Evolutionary conservation across 1,284 basidiomycete genomes (phyloP), one percentile per base, ranked within the genome.

Genomic region (Laetiporus sulphureus): DNA sequence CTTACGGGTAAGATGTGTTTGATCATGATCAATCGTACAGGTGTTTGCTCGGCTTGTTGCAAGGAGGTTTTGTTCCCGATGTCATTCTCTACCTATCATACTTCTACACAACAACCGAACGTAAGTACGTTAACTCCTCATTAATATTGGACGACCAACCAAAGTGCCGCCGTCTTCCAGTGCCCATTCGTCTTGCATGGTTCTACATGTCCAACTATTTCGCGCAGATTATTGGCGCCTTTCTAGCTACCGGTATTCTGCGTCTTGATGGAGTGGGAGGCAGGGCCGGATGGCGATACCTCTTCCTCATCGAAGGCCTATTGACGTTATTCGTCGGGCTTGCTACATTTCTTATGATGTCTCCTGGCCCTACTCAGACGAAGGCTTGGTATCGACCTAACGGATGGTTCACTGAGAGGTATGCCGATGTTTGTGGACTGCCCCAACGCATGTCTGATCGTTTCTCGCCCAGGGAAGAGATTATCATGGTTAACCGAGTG

Each of bases 61-160:
- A 83, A 58, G 79, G 77, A 39, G 79, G 79, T n/a, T 79, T 76
- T 50, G 75, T 79, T 38, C 77, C 77, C 0, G 77, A 83, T 47
- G 59, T 80, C 3, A 73, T 85, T 44, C 61, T 84, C 2, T 85
- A 84, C 55, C 60, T 83, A n/a, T 80, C 79, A 2, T 84, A 84
- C 55, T 86, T 76, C 52, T 84, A 84, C 57, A 82, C 75, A 3
- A 79, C 78, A 57, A 70, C 62, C 3, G 79, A 83, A 55, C 67
- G 57, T 58, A 32, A 45, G 57, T 53, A 19, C 11, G 5, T 4
- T 11, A 11, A 23, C 30, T 5, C 11, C 0, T 2, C 18, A 6
- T 12, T 4, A 27, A 24, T 22, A 16, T 41, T n/a, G 32, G 22
- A 6, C 6, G 20, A 23, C 5, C 20, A 36, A 11, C 7, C n/a